Conservation (phyloP, 441 rosid genomes). For the Erodium texanum region DNA sequence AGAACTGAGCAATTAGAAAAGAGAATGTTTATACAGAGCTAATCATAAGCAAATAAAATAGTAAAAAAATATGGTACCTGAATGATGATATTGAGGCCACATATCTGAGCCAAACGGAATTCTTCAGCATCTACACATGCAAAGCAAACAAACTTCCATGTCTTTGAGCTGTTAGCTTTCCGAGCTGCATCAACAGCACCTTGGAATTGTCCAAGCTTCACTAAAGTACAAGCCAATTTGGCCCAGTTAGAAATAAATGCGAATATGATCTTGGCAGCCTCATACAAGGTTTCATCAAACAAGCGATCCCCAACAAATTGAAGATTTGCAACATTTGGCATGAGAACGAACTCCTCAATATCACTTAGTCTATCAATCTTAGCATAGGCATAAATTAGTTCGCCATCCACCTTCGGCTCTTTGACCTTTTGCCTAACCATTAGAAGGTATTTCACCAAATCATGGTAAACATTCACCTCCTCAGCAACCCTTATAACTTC, state of each 20-base stretch:
- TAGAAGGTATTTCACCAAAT: slow-evolving; percentile 86
- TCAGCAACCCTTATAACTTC: slow-evolving; percentile 84
- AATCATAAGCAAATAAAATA: no score
- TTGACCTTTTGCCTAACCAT: slow-evolving; percentile 97
- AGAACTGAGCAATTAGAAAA: no score
- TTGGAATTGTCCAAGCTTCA: slow-evolving; percentile 85
- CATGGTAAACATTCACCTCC: slow-evolving; percentile 85
- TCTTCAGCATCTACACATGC: slow-evolving; percentile 99
- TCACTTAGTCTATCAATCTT: slow-evolving; percentile 91
- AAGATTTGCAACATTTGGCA: slow-evolving; percentile 92
- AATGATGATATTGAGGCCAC: slow-evolving; percentile 90
- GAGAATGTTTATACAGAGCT: no score
- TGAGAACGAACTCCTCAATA: slow-evolving; percentile 92
- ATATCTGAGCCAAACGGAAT: slow-evolving; percentile 96
- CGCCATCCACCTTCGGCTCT: slow-evolving; percentile 99
- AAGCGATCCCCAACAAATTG: slow-evolving; percentile 96
- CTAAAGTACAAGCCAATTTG: slow-evolving; percentile 90
- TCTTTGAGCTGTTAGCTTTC: slow-evolving; percentile 97
- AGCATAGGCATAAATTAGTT: slow-evolving; percentile 97
- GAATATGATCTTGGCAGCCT: slow-evolving; percentile 94
- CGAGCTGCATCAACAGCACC: slow-evolving; percentile 99
- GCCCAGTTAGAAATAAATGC: slow-evolving; percentile 99
- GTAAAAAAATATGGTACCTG: slow-evolving; percentile 41
- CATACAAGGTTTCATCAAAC: slow-evolving; percentile 77
- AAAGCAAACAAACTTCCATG: slow-evolving; percentile 99